Evolutionary conservation across 1,139 yeast genomes (phyloP).

Genomic region (Candida albicans): DNA sequence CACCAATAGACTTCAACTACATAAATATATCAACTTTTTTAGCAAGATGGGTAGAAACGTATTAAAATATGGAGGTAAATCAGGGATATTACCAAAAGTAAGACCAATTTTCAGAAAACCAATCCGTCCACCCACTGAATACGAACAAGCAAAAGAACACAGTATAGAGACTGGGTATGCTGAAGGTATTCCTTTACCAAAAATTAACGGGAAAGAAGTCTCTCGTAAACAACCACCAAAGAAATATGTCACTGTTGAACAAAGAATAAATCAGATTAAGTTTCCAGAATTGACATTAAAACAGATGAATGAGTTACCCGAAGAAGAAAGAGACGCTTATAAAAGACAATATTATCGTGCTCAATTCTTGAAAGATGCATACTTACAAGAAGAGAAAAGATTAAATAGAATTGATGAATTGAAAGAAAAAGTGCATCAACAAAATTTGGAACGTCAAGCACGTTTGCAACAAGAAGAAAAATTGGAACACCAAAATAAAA

Average conservation of each 20-base stretch:
- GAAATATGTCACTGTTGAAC: constrained; percentile 57
- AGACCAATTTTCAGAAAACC: constrained; percentile 71
- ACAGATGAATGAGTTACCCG: constrained; percentile 22
- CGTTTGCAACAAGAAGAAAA: constrained; percentile 27
- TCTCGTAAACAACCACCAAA: constrained; percentile 47
- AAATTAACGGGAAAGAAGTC: constrained; percentile 44
- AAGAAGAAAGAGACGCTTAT: constrained; percentile 54
- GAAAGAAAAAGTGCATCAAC: constrained; percentile 21
- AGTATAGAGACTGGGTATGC: constrained; percentile 67
- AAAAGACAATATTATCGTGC: constrained; percentile 72
- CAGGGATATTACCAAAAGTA: constrained; percentile 79
- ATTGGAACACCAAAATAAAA: constrained; percentile 41
- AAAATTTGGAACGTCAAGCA: constrained; percentile 26
- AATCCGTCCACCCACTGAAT: constrained; percentile 49
- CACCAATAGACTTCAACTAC: not conserved
- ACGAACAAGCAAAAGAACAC: constrained; percentile 40
- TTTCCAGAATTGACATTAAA: constrained; percentile 40
- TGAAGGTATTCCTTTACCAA: constrained; percentile 72
- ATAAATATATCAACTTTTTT: too few species aligned
- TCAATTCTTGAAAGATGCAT: constrained; percentile 65
- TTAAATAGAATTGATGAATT: constrained; percentile 42
- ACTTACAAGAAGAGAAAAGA: constrained; percentile 58
- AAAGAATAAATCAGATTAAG: constrained; percentile 55
- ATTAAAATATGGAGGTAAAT: constrained; percentile 60
- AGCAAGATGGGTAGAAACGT: constrained; percentile 50